phyloP scores from a whole-genome alignment of 2,329 filamentous ascomycete species.

The Botrytis fragariae region DNA sequence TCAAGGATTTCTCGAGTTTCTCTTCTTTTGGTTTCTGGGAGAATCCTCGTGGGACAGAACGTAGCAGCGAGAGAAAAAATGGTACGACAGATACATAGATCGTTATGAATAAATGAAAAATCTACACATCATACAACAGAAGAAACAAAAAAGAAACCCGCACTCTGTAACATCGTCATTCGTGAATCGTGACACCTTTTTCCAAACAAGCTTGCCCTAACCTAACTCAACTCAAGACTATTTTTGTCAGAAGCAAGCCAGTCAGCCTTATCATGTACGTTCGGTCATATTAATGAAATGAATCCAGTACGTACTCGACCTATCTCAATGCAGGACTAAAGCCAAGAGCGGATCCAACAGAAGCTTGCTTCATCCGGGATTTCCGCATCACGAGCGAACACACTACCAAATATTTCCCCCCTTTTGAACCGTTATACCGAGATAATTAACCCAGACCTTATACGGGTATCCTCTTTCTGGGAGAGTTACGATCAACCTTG shows the following conservation, averaged over 20 bases:
- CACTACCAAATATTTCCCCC: background rate
- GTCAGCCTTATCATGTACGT: conserved; percentile 16
- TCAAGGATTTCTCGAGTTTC: background rate
- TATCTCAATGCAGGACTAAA: background rate
- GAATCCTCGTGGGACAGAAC: background rate
- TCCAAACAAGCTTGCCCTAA: background rate
- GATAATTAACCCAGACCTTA: background rate
- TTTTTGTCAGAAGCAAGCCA: background rate
- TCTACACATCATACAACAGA: no score
- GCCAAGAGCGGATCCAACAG: conserved; percentile 1
- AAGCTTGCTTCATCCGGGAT: background rate
- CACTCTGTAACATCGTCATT: background rate
- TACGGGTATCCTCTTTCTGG: background rate
- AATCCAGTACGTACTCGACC: background rate
- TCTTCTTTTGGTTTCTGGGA: background rate
- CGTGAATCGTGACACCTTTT: background rate
- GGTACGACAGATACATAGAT: background rate
- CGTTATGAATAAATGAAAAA: background rate
- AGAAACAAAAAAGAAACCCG: background rate
- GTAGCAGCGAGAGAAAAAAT: background rate
- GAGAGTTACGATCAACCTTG: background rate
- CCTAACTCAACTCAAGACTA: background rate
- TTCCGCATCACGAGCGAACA: background rate
- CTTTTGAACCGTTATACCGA: background rate
- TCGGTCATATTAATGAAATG: background rate